Conservation (phyloP, 148 eudicot genomes). For the Agrostemma githago region DNA sequence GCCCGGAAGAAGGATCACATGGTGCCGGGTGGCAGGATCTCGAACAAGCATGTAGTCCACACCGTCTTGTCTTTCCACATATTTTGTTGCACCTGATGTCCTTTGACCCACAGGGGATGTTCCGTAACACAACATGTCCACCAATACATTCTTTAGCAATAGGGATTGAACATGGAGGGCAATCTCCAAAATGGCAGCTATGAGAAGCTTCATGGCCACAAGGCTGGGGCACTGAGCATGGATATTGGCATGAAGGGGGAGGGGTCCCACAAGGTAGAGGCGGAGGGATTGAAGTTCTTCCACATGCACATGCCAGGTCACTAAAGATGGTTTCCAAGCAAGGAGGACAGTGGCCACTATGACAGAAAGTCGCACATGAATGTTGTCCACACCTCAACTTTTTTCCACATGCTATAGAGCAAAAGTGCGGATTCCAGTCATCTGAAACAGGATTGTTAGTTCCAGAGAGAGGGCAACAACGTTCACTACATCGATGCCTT, state of each 20-base stretch:
- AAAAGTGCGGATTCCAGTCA: conserved; percentile 79
- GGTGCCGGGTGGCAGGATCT: conserved; percentile 81
- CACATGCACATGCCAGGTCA: conserved; percentile 87
- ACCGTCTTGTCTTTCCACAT: conserved; percentile 80
- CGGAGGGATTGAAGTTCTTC: conserved; percentile 84
- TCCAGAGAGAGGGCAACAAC: conserved; percentile 79
- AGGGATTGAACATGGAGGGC: conserved; percentile 85
- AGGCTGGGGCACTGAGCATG: conserved; percentile 80
- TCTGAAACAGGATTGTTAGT: conserved; percentile 32
- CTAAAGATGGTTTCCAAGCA: conserved; percentile 86
- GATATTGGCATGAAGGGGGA: conserved; percentile 73
- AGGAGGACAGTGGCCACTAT: conserved; percentile 97
- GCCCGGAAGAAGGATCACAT: conserved; percentile 54
- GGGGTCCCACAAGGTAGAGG: conserved; percentile 95
- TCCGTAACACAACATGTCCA: conserved; percentile 87
- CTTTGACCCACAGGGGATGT: conserved; percentile 96
- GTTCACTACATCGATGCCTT: conserved; percentile 94
- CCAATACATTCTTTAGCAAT: conserved; percentile 90
- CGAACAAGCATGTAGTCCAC: conserved; percentile 88
- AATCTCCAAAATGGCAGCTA: conserved; percentile 94
- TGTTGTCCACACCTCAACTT: conserved; percentile 93
- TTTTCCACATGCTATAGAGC: conserved; percentile 88
- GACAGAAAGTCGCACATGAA: conserved; percentile 71
- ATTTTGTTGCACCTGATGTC: conserved; percentile 81
- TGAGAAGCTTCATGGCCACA: conserved; percentile 92